Evolutionary conservation across 352 stramenopile genomes (phyloP).

Genomic region (Pythium folliculosum): DNA sequence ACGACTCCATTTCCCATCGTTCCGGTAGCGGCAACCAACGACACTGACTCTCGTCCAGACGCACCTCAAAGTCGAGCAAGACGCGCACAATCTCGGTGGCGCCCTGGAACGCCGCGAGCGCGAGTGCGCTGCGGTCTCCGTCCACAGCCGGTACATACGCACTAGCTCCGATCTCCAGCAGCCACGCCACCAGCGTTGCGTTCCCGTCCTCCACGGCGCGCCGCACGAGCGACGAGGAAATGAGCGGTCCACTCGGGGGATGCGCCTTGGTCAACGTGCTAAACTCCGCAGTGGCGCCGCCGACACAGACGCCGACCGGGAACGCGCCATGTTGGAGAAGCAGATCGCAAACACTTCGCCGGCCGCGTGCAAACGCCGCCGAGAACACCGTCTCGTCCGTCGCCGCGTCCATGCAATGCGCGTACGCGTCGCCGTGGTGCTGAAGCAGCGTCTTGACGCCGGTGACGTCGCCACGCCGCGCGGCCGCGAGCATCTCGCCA

Average conservation of each 20-base stretch:
- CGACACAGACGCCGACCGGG: slow-evolving; percentile 1
- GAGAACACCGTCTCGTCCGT: slow-evolving; percentile 19
- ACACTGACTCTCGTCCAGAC: slow-evolving; percentile 9
- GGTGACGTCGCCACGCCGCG: neutral
- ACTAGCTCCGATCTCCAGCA: slow-evolving; percentile 9
- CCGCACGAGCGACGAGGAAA: neutral
- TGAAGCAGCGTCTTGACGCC: neutral
- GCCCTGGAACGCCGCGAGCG: slow-evolving; percentile 9
- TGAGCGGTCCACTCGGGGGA: no score
- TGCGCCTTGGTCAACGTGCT: neutral
- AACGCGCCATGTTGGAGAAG: slow-evolving; percentile 1
- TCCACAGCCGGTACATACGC: neutral
- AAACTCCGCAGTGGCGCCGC: neutral
- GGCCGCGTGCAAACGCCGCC: slow-evolving; percentile 11
- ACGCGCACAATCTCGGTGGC: slow-evolving; percentile 3
- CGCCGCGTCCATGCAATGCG: slow-evolving; percentile 1
- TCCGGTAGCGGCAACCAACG: neutral
- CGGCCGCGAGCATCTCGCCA: neutral
- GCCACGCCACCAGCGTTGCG: slow-evolving; percentile 8
- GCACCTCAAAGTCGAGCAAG: neutral
- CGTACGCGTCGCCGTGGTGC: neutral
- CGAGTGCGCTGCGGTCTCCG: neutral
- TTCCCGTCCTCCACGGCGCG: slow-evolving; percentile 9
- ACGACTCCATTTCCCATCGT: neutral
- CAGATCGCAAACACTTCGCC: slow-evolving; percentile 4